Conservation (phyloP, 805 yeast species). For the Yamadazyma scolyti region DNA sequence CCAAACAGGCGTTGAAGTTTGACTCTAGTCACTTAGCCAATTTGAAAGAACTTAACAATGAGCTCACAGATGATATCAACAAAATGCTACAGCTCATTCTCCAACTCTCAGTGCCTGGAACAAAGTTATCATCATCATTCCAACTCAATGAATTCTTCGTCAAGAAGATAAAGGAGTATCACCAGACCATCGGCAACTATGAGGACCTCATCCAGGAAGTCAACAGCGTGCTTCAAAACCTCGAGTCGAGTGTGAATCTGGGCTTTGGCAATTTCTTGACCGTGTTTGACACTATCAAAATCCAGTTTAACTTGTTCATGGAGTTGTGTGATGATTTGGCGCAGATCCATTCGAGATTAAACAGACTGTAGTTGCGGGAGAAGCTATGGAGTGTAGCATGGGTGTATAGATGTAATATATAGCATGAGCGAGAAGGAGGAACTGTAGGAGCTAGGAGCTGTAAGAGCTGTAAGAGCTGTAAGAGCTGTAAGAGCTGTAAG, state of each 20-base stretch:
- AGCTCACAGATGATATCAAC: slow-evolving; percentile 46
- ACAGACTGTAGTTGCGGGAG: too few relatives aligned
- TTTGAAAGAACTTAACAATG: slow-evolving; percentile 35
- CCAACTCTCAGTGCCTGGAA: slow-evolving; percentile 52
- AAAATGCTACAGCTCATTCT: slow-evolving; percentile 51
- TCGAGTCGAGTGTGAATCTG: slow-evolving; percentile 34
- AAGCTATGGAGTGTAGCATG: too few relatives aligned
- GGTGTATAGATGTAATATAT: too few relatives aligned
- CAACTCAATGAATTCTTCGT: slow-evolving; percentile 57
- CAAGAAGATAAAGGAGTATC: slow-evolving; percentile 48
- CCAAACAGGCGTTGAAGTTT: slow-evolving; percentile 58
- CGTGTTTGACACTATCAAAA: slow-evolving; percentile 59
- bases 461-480: too few relatives aligned
- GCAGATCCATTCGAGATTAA: slow-evolving; percentile 50
- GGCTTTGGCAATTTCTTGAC: slow-evolving; percentile 40
- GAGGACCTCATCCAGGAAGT: slow-evolving; percentile 63
- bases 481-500: too few relatives aligned
- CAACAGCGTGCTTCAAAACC: slow-evolving; percentile 46
- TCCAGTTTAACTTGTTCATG: slow-evolving; percentile 68
- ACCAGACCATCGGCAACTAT: slow-evolving; percentile 47
- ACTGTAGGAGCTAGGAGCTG: too few relatives aligned
- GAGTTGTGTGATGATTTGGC: slow-evolving; percentile 74
- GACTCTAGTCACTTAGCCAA: slow-evolving; percentile 38
- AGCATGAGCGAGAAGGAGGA: too few relatives aligned
- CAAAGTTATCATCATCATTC: slow-evolving; percentile 49